phyloP scores from a whole-genome alignment of 2,329 filamentous ascomycete genomes.

The Stylonectria norvegica region DNA sequence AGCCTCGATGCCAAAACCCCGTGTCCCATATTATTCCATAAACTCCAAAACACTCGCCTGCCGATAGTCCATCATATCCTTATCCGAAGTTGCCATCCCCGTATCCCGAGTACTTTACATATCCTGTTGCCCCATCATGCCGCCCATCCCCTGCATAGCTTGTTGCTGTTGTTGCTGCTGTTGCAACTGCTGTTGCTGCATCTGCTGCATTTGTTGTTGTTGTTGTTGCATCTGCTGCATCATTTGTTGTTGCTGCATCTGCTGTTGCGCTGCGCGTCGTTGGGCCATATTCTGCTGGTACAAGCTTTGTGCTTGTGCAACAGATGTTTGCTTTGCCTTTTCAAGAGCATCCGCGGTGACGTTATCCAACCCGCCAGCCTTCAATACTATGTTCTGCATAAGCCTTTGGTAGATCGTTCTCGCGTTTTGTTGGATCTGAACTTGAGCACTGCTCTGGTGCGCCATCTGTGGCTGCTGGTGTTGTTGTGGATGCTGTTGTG shows the following conservation, averaged over 20 bases:
- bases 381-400: conserved; percentile 31
- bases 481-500: conserved; percentile 31
- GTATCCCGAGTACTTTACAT: conserved; percentile 35
- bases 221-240: conserved; percentile 31
- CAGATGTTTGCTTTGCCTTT: conserved; percentile 43
- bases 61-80: conserved; percentile 8
- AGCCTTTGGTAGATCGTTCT: conserved; percentile 39
- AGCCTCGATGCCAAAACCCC: too few relatives aligned
- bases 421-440: conserved; percentile 34
- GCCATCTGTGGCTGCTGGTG: conserved; percentile 30
- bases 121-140: conserved; percentile 52
- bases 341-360: conserved; percentile 46
- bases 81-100: conserved; percentile 6
- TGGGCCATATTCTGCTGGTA: conserved; percentile 33
- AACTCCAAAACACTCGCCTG: conserved; percentile 18
- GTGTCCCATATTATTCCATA: conserved; percentile 7
- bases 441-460: conserved; percentile 28
- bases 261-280: conserved; percentile 33
- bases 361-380: conserved; percentile 41
- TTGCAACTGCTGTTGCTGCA: conserved; percentile 40
- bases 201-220: conserved; percentile 41
- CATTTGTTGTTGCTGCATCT: conserved; percentile 33
- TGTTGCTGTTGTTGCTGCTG: conserved; percentile 39
- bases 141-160: conserved; percentile 51
- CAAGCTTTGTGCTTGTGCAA: conserved; percentile 36